Percentiles rank a stretch among this genome's conserved stretches.
Conservation (phyloP, 768 basidiomycete genomes). For the Amanita rimosa region DNA sequence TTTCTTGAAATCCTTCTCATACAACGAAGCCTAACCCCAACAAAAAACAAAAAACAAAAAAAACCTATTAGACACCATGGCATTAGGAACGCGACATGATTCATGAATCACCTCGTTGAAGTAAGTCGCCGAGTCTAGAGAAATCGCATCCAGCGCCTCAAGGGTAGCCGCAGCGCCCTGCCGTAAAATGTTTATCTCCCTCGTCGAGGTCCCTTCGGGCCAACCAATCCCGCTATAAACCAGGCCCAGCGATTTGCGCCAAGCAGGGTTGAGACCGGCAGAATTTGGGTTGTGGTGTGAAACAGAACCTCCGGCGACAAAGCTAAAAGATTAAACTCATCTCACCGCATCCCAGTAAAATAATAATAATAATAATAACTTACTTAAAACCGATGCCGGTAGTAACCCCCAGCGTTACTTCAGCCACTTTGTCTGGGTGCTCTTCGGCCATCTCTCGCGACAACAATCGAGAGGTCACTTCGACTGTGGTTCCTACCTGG, state of each 20-base stretch:
- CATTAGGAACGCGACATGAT: too few species aligned
- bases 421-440: background rate
- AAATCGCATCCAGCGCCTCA: conserved; percentile 14
- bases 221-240: conserved; percentile 14
- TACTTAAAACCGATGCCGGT: background rate
- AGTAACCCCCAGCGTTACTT: background rate
- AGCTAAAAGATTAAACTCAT: conserved; percentile 15
- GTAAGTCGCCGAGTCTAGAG: conserved; percentile 30
- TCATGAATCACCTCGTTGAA: conserved; percentile 31
- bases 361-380: too few species aligned
- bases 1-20: conserved; percentile 26
- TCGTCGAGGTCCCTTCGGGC: conserved; percentile 4
- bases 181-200: background rate
- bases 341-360: too few species aligned
- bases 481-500: background rate
- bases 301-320: conserved; percentile 34
- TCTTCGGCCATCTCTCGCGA: background rate
- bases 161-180: conserved; percentile 12
- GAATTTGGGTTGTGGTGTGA: conserved; percentile 22
- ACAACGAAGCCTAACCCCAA: conserved; percentile 35
- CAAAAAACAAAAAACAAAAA: too few species aligned
- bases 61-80: too few species aligned
- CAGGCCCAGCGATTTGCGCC: conserved; percentile 30
- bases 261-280: conserved; percentile 34
- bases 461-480: background rate